phyloP scores from a whole-genome alignment of 163 green algal species.

The Chloromonas sp. region DNA sequence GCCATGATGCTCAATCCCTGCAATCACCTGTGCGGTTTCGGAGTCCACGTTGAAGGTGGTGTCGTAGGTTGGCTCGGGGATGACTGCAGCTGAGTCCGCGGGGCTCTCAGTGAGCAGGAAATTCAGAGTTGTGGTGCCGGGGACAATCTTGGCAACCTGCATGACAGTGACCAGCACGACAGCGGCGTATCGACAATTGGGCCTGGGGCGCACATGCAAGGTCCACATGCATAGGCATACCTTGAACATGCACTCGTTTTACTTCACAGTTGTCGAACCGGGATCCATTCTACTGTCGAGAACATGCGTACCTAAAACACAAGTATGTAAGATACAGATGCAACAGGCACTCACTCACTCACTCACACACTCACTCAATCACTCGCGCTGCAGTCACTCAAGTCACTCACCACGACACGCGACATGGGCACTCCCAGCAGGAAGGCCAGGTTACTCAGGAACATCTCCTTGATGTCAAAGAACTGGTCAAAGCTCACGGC shows the following conservation, averaged over 20 bases:
- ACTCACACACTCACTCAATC: no score
- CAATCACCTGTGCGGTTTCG: not conserved
- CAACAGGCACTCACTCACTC: no score
- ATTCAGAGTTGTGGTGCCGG: not conserved
- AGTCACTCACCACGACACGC: not conserved
- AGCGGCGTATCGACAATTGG: not conserved
- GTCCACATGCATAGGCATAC: not conserved
- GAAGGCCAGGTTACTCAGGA: not conserved
- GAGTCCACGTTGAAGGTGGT: constrained; percentile 2
- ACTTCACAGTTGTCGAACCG: not conserved
- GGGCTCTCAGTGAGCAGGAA: not conserved
- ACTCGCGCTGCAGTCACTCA: not conserved
- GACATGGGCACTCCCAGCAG: not conserved
- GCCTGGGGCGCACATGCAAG: no score
- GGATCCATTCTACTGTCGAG: not conserved
- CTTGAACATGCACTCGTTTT: not conserved
- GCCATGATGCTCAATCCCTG: no score
- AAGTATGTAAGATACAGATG: not conserved
- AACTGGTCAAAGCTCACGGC: constrained; percentile 39
- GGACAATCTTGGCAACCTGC: not conserved
- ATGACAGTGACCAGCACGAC: not conserved
- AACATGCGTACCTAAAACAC: not conserved
- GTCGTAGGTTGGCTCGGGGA: not conserved
- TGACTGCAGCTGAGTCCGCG: not conserved
- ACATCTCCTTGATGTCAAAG: constrained; percentile 20